A percentile compares a stretch with the other conserved stretches of the same genome.
phyloP scores from a whole-genome alignment of 1,284 basidiomycete species.

The Tilletia indica region DNA sequence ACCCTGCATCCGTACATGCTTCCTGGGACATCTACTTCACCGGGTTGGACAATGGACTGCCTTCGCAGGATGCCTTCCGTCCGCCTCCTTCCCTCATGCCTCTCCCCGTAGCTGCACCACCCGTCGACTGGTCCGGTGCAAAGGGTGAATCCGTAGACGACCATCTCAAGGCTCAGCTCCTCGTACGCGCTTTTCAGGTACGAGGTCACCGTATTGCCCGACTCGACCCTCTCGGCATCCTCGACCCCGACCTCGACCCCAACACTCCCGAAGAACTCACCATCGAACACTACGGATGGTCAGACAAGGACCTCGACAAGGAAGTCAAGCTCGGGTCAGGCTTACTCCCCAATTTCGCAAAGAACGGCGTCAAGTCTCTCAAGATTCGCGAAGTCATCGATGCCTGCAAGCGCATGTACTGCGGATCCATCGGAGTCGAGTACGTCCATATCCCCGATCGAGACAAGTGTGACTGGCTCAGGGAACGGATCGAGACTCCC shows the following conservation, averaged over 20 bases:
- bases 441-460: slow-evolving; percentile 98
- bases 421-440: slow-evolving; percentile 89
- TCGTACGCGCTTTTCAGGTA: slow-evolving; percentile 91
- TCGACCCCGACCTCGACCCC: slow-evolving; percentile 73
- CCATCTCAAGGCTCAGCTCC: slow-evolving; percentile 77
- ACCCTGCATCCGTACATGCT: slow-evolving; percentile 85
- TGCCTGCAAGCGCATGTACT: slow-evolving; percentile 89
- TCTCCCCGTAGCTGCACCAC: slow-evolving; percentile 77
- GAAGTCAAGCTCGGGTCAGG: slow-evolving; percentile 92
- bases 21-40: slow-evolving; percentile 96
- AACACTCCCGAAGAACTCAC: slow-evolving; percentile 49
- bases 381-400: slow-evolving; percentile 88
- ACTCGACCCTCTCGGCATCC: slow-evolving; percentile 89
- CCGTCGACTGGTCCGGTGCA: slow-evolving; percentile 67
- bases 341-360: slow-evolving; percentile 86
- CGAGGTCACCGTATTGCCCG: slow-evolving; percentile 94
- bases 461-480: slow-evolving; percentile 98
- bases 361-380: slow-evolving; percentile 82
- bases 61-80: slow-evolving; percentile 78
- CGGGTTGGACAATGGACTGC: slow-evolving; percentile 84
- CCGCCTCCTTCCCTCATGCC: slow-evolving; percentile 69
- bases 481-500: slow-evolving; percentile 91
- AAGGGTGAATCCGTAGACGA: slow-evolving; percentile 76
- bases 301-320: slow-evolving; percentile 87
- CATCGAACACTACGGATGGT: slow-evolving; percentile 74